phyloP scores from a whole-genome alignment of 2,329 filamentous ascomycete genomes.

The Pseudogymnoascus sp. region DNA sequence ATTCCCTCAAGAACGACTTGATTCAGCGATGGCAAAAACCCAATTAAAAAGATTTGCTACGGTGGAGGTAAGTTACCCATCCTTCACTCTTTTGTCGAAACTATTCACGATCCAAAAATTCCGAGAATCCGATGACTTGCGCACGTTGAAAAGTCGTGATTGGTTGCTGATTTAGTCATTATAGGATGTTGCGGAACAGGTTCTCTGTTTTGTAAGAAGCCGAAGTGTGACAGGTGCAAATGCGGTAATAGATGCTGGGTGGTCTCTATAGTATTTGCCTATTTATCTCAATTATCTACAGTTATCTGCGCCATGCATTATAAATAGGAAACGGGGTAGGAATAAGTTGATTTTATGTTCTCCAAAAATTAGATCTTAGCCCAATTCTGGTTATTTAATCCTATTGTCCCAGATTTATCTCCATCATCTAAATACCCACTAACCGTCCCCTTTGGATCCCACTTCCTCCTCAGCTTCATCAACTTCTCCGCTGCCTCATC shows the following conservation, averaged over 20 bases:
- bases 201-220: conserved; percentile 40
- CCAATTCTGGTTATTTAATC: conserved; percentile 30
- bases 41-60: conserved; percentile 51
- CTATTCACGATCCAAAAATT: not conserved
- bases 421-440: conserved; percentile 38
- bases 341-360: not conserved
- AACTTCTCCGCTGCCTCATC: conserved; percentile 33
- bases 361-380: not conserved
- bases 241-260: conserved; percentile 40
- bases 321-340: not conserved
- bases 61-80: conserved; percentile 34
- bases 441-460: conserved; percentile 36
- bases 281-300: not conserved
- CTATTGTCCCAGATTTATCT: conserved; percentile 34
- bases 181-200: conserved; percentile 45
- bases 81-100: conserved; percentile 8
- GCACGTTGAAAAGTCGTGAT: not conserved
- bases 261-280: conserved; percentile 16
- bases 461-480: conserved; percentile 34
- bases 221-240: conserved; percentile 45
- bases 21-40: conserved; percentile 44
- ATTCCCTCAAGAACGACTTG: conserved; percentile 49
- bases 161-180: conserved; percentile 10
- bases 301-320: not conserved
- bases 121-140: not conserved